These are phyloP conservation scores for Diaporthe destruens DNA, from an alignment of 2,329 filamentous ascomycete species.

Conservation along the genomic window DNA sequence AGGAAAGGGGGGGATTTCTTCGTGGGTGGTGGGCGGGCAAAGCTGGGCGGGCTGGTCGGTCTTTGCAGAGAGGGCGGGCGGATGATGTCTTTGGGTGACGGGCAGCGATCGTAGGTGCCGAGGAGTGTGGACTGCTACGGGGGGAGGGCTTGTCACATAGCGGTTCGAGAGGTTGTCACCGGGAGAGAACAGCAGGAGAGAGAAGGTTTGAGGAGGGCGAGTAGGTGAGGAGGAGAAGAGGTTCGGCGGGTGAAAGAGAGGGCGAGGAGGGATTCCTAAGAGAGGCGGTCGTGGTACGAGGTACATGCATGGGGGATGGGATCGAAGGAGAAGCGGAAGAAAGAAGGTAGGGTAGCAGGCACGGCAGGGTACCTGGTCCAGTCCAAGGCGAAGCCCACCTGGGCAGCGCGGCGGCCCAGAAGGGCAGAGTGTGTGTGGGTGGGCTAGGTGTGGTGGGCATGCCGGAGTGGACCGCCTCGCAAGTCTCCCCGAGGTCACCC, in stretches of 20 bases:
- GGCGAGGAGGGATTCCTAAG: slow-evolving; percentile 32
- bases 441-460: slow-evolving; percentile 6
- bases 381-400: slow-evolving; percentile 20
- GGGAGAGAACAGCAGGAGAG: slow-evolving; percentile 12
- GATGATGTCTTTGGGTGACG: slow-evolving; percentile 31
- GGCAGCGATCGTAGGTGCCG: slow-evolving; percentile 33
- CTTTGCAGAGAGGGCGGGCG: slow-evolving; percentile 28
- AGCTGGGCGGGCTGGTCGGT: slow-evolving; percentile 9
- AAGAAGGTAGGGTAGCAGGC: slow-evolving; percentile 29
- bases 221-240: slow-evolving; percentile 23
- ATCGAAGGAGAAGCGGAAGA: slow-evolving; percentile 36
- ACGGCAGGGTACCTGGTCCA: slow-evolving; percentile 3
- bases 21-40: slow-evolving; percentile 13
- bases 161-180: slow-evolving; percentile 16
- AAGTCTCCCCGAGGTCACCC: slow-evolving; percentile 6
- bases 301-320: slow-evolving; percentile 30
- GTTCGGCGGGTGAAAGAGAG: slow-evolving; percentile 32
- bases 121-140: slow-evolving; percentile 28
- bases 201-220: slow-evolving; percentile 16
- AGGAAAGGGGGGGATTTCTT: not conserved
- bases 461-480: slow-evolving; percentile 16
- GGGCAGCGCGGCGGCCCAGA: slow-evolving; percentile 31
- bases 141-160: slow-evolving; percentile 40
- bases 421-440: slow-evolving; percentile 29
- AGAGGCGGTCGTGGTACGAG: slow-evolving; percentile 37